A percentile compares a stretch with the other conserved stretches of the same genome.
Evolutionary conservation across 257 asterid genomes (phyloP).

Genomic region (Lantana camara): DNA sequence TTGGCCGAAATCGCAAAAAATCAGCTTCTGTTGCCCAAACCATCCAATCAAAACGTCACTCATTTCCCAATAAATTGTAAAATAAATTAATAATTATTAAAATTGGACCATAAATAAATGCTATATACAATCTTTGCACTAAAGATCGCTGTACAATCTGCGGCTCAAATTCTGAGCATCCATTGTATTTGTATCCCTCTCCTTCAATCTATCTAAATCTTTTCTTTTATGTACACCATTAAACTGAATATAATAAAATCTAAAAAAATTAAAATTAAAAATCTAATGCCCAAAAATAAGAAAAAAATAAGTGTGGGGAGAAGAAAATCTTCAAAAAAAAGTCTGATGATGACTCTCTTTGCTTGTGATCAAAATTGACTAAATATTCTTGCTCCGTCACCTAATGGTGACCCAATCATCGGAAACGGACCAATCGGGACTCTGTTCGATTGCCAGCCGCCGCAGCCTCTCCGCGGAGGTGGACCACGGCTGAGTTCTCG

Average conservation of each 20-base stretch:
- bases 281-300: not conserved
- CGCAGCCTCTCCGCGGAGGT: conserved; percentile 47
- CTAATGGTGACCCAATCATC: conserved; percentile 74
- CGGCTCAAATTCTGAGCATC: not conserved
- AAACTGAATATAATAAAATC: not conserved
- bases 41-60: conserved; percentile 6
- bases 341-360: conserved; percentile 20
- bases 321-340: conserved; percentile 22
- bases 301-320: conserved; percentile 1
- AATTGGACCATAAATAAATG: no score
- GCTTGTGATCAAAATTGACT: conserved; percentile 6
- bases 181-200: not conserved
- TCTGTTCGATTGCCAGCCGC: conserved; percentile 28
- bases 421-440: conserved; percentile 52
- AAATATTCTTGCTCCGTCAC: conserved; percentile 37
- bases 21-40: conserved; percentile 21
- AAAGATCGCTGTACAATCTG: no score
- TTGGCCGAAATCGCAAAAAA: conserved; percentile 17
- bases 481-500: conserved; percentile 22
- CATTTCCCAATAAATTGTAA: no score
- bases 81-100: no score
- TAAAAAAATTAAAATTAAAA: not conserved
- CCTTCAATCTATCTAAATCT: not conserved
- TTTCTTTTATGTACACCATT: conserved; percentile 9
- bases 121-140: no score